Base-by-base conservation (phyloP, 805 yeast genomes). In the Jamesozyma lodderae region DNA sequence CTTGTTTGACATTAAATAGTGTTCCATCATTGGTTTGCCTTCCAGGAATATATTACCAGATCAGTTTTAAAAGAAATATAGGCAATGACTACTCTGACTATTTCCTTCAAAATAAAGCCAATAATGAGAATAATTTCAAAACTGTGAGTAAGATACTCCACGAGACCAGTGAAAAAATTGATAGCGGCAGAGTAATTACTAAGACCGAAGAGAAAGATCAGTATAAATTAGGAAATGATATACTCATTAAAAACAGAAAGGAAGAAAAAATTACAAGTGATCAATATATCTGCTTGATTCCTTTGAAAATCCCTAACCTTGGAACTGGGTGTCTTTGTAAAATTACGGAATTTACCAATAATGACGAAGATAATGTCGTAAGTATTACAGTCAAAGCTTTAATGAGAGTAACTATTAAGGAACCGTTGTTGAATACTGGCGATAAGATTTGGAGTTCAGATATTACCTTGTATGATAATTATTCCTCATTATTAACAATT, bases 251-350 rank as follows among this genome's bases (percentile, higher is more conserved):
- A 22, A 10, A 22, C 7, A 10, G 24, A 8, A 10, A 22, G 10
- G 7, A 7, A 7, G 10, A 22, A 10, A 10, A 22, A 22, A 22
- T 22, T 22, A 22, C n/a, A n/a, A n/a, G n/a, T n/a, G 13, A 14
- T n/a, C 31, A 13, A 16, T 37, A 62, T 55, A 45, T 49, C 4
- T 50, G 51, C 23, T 33, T 53, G n/a, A 22, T 53, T 13, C 53
- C 57, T 1, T 43, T 43, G 6, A 38, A 46, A 25, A 43, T 37
- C 13, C 6, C 29, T 13, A 26, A 26, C 13, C 6, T 9, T 33
- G 22, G 25, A 10, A 25, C 25, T 10, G 36, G 36, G 9, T 33
- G 36, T 25, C 16, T 33, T 4, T 33, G 36, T 18, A 17, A 24
- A 9, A 18, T 33, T 5, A 25, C 19, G 17, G 13, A 18, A 13